A percentile compares a stretch with the other conserved stretches of the same genome.
Conservation (phyloP, 495 filamentous ascomycete genomes). For the Usnea hakonensis region DNA sequence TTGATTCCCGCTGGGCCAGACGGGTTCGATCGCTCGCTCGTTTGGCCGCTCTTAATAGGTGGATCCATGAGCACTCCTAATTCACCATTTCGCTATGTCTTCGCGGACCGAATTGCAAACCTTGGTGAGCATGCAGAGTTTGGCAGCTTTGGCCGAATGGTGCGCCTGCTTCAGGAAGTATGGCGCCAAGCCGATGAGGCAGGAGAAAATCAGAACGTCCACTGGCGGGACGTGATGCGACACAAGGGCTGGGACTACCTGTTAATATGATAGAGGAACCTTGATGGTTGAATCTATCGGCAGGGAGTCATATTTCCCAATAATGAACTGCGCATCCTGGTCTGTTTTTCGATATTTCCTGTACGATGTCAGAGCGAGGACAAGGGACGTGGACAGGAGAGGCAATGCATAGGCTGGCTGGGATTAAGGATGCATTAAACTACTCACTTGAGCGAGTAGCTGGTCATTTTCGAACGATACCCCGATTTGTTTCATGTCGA, state of each 20-base stretch:
- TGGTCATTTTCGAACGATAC: constrained; percentile 17
- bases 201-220: constrained; percentile 56
- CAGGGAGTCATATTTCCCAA: constrained; percentile 27
- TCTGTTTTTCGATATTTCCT: constrained; percentile 15
- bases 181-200: constrained; percentile 66
- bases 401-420: constrained; percentile 2
- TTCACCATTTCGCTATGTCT: constrained; percentile 67
- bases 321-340: constrained; percentile 28
- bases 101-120: constrained; percentile 59
- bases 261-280: constrained; percentile 57
- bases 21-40: constrained; percentile 83
- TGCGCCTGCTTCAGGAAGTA: constrained; percentile 67
- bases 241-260: constrained; percentile 88
- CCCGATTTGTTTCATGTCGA: constrained; percentile 11
- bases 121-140: constrained; percentile 69
- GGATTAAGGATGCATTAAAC: not conserved
- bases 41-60: constrained; percentile 86
- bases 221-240: constrained; percentile 94
- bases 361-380: constrained; percentile 14
- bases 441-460: not conserved
- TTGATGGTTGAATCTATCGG: constrained; percentile 22
- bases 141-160: constrained; percentile 81
- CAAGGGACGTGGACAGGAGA: not conserved
- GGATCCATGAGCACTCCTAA: constrained; percentile 62
- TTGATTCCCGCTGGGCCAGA: constrained; percentile 71